Base-by-base conservation (phyloP, 139 green algal species). In the Mesotaenium endlicherianum region DNA sequence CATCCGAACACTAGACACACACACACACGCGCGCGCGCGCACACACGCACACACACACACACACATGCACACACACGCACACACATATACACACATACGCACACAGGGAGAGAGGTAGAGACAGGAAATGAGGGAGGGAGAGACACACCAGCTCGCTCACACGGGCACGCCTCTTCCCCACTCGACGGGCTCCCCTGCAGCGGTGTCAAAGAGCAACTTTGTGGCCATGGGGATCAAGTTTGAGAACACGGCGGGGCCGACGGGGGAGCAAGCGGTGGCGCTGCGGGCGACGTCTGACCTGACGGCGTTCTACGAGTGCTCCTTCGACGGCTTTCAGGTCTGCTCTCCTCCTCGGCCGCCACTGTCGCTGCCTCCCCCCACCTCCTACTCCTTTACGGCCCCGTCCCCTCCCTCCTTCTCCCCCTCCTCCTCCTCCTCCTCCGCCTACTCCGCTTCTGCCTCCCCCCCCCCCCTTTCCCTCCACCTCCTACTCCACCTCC, bases 221-320 rank as follows among this genome's bases (percentile, higher is more conserved):
- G 47, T 57, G 47, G 47, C 47, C 8, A 57, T 57, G 47, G 60
- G 38, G 8, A 74, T 74, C 14, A 6, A 11, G 8, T 74, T 74
- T 43, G 38, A 74, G 60, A 74, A 74, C 60, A 31, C 60, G 60
- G 60, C 60, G 60, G 36, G 60, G 60, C 60, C 60, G 36, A 74
- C 11, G 60, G 60, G 60, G 36, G 8, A 43, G 36, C 60, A 74
- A 14, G 60, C 60, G 60, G 60, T 74, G 36, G 60, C 60, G 36
- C 11, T 74, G 8, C 60, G 60, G 6, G 36, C 36, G 36, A 11
- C 6, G 8, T 20, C 8, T 11, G 60, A 74, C 60, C 36, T 6
- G 14, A 14, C 36, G 6, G 60, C 60, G 8, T 74, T 74, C 60
- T 74, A 74, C 38, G 8, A 74, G 36, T 74, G 60, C 11, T 6